phyloP scores from a whole-genome alignment of 106 monocot species.

The Acorus calamus region DNA sequence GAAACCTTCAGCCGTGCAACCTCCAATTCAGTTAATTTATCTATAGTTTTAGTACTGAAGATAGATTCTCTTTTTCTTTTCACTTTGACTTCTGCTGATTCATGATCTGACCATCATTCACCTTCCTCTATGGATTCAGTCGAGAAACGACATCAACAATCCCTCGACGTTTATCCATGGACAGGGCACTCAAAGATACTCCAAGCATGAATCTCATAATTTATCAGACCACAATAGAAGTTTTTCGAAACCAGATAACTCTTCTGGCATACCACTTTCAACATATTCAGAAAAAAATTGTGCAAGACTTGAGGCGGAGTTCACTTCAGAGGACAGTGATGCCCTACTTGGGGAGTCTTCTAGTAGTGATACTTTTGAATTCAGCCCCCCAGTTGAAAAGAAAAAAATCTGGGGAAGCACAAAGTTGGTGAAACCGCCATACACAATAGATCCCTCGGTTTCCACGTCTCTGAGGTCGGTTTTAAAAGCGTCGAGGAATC shows the following conservation, averaged over 20 bases:
- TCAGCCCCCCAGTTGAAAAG: slow-evolving; percentile 23
- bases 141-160: slow-evolving; percentile 14
- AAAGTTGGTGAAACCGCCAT: slow-evolving; percentile 68
- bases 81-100: too few relatives aligned
- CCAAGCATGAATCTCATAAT: slow-evolving; percentile 12
- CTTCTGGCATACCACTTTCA: slow-evolving; percentile 2
- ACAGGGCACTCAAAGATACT: slow-evolving; percentile 11
- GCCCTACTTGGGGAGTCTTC: slow-evolving; percentile 12
- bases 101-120: not conserved
- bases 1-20: slow-evolving; percentile 5
- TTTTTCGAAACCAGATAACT: slow-evolving; percentile 7
- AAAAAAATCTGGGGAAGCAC: slow-evolving; percentile 21
- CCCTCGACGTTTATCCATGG: slow-evolving; percentile 1
- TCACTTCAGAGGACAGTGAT: slow-evolving; percentile 12
- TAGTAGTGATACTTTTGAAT: slow-evolving; percentile 14
- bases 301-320: slow-evolving; percentile 6
- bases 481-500: slow-evolving; percentile 25
- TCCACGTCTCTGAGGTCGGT: slow-evolving; percentile 25
- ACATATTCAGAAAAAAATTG: slow-evolving; percentile 6
- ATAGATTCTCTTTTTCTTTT: not conserved
- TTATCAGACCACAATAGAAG: slow-evolving; percentile 15
- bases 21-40: not conserved
- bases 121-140: slow-evolving; percentile 27
- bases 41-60: too few relatives aligned
- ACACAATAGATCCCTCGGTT: slow-evolving; percentile 29